Base-by-base conservation (phyloP, 83 land plant genomes). In the Picea abies region DNA sequence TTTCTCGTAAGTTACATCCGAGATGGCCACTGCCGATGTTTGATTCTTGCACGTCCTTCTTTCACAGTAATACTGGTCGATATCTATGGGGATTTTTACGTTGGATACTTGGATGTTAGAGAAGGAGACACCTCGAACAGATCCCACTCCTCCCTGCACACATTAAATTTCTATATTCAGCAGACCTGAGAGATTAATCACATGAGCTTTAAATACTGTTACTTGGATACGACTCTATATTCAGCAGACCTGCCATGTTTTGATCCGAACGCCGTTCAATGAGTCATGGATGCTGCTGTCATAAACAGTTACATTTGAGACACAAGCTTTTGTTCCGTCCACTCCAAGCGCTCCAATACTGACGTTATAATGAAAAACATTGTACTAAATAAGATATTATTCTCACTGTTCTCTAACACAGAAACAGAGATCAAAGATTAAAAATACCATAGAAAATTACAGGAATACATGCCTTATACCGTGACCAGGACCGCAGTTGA, bases 201-300 rank as follows among this genome's bases (percentile, higher is more conserved):
- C 35, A 26, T 8, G 14, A 66, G 0, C 0, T 29, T 9, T 17
- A 12, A 70, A 82, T 23, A 63, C 3, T 26, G 22, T 17, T 52
- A 39, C 7, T 35, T 29, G 32, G 63, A 79, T 16, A 1, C 4
- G 37, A 49, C 12, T 47, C 4, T 60, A 37, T 22, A 19, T 84
- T 68, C 26, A 63, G 41, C 44, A 22, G 84, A 94, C 98, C 98
- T 96, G 99, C 99, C 99, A 96, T 73, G 99, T 95, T 83, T 96
- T 94, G 65, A 94, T 94, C 49, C 98, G 85, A 82, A 91, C 98
- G 3, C 96, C 98, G 64, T 88, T 89, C 84, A 83, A 76, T 58
- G 97, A 87, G 80, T 82, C 80, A 0, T 89, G 89, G 83, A 96
- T 81, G 61, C 58, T 81, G 49, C 90, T 86, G 76, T 94, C 89